A percentile compares a stretch with the other conserved stretches of the same genome.
Conservation (phyloP, 2,329 filamentous ascomycete species). For the Alternaria gansuensis region DNA sequence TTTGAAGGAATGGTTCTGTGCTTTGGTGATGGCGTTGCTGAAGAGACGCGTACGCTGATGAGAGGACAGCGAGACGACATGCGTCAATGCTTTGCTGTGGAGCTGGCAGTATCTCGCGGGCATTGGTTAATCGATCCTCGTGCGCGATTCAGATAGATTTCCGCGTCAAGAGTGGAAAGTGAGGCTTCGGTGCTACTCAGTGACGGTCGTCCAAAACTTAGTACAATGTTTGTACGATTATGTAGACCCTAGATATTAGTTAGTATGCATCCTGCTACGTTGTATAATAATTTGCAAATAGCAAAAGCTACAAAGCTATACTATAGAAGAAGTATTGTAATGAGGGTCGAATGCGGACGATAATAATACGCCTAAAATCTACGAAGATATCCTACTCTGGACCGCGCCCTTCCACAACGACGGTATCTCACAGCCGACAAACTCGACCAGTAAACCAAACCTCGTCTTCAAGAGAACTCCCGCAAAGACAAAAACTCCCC, state of each 20-base stretch:
- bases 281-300: no score
- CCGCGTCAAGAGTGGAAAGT: slow-evolving; percentile 3
- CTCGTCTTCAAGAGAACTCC: background rate
- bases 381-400: no score
- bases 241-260: no score
- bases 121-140: slow-evolving; percentile 14
- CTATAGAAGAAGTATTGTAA: no score
- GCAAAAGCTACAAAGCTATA: no score
- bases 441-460: background rate
- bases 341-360: no score
- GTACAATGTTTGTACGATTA: no score
- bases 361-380: no score
- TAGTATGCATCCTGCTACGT: no score
- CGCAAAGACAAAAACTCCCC: background rate
- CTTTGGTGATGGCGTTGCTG: slow-evolving; percentile 36
- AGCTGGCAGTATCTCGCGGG: slow-evolving; percentile 7
- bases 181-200: background rate
- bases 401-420: no score
- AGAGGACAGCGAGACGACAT: slow-evolving; percentile 30
- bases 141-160: background rate
- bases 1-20: slow-evolving; percentile 21
- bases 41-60: slow-evolving; percentile 34
- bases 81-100: slow-evolving; percentile 31
- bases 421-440: no score
- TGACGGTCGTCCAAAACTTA: no score